phyloP scores from a whole-genome alignment of 345 rosid genomes.

The Chamaenerion angustifolium region DNA sequence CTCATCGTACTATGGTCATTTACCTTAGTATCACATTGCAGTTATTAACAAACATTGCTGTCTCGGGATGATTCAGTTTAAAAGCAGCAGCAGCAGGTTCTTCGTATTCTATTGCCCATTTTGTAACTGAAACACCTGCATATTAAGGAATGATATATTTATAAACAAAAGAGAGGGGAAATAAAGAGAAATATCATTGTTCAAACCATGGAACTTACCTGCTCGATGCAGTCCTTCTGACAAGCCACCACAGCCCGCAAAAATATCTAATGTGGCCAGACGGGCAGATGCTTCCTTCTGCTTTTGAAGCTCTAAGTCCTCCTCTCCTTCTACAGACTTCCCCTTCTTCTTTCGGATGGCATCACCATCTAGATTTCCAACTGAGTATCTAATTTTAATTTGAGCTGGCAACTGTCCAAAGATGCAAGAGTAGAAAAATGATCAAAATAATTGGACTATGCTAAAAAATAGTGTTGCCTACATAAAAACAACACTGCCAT shows the following conservation, averaged over 20 bases:
- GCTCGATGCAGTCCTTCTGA: constrained; percentile 55
- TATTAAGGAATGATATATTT: neutral
- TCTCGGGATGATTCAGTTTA: constrained; percentile 51
- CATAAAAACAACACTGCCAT: too few species aligned
- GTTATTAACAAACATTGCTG: constrained; percentile 54
- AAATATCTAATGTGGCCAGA: constrained; percentile 62
- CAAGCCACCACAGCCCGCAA: constrained; percentile 85
- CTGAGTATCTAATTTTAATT: constrained; percentile 38
- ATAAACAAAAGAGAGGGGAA: neutral
- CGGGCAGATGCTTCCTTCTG: constrained; percentile 18
- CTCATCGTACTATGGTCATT: neutral
- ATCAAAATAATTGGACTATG: neutral
- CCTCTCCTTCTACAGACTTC: constrained; percentile 46
- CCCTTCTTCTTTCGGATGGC: constrained; percentile 61
- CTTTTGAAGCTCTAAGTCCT: constrained; percentile 19
- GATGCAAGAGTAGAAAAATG: constrained; percentile 8
- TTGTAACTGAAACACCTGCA: constrained; percentile 56
- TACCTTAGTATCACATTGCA: constrained; percentile 81
- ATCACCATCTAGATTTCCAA: constrained; percentile 21
- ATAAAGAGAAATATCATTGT: neutral
- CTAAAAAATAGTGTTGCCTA: too few species aligned
- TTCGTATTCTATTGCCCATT: constrained; percentile 89
- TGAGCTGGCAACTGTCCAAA: constrained; percentile 42
- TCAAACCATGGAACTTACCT: constrained; percentile 20
- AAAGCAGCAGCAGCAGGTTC: constrained; percentile 87